These are phyloP conservation scores for Glycine soja DNA, from an alignment of 306 rosid species.

Conservation along the genomic window DNA sequence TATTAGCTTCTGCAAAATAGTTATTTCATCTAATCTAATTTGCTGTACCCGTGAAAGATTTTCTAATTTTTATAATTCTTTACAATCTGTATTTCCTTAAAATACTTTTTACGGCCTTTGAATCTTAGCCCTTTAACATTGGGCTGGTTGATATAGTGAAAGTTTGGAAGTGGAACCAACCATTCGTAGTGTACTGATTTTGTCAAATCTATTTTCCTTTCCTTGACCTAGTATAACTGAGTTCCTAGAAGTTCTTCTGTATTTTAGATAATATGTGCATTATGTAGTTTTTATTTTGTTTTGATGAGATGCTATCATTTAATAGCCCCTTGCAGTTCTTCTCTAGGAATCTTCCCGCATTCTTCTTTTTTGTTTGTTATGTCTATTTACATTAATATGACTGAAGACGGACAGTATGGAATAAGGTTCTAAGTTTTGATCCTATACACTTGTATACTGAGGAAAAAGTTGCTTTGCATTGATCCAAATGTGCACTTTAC, in stretches of 20 bases:
- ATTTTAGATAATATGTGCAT: background rate
- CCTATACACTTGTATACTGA: background rate
- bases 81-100: too few relatives aligned
- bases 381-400: conserved; percentile 19
- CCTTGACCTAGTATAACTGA: background rate
- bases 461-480: conserved; percentile 20
- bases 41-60: background rate
- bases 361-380: conserved; percentile 27
- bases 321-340: background rate
- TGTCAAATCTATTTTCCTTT: background rate
- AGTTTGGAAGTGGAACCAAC: too few relatives aligned
- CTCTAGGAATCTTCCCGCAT: background rate
- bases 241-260: background rate
- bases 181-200: too few relatives aligned
- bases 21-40: conserved; percentile 1
- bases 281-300: background rate
- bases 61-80: too few relatives aligned
- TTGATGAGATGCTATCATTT: background rate
- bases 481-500: conserved; percentile 18
- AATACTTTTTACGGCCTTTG: too few relatives aligned
- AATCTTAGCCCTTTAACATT: too few relatives aligned
- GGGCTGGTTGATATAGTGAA: too few relatives aligned
- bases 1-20: conserved; percentile 10
- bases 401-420: background rate
- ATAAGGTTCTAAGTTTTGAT: conserved; percentile 19